These are phyloP conservation scores for Mycena sp. DNA, from an alignment of 1,284 basidiomycete species.

Conservation along the genomic window DNA sequence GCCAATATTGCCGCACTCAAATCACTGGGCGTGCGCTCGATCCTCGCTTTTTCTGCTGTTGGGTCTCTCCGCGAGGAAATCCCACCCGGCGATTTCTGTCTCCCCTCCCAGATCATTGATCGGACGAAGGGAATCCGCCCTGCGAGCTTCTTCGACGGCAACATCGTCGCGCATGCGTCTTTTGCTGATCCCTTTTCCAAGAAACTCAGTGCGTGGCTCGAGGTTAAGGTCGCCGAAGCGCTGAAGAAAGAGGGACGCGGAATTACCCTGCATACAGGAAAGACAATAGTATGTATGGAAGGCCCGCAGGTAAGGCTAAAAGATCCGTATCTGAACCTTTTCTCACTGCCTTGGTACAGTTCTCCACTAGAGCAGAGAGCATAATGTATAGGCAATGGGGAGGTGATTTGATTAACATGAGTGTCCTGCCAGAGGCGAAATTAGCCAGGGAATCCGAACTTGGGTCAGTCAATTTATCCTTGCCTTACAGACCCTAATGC, in stretches of 20 bases:
- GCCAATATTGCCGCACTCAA: slow-evolving; percentile 98
- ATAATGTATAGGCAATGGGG: slow-evolving; percentile 95
- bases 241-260: slow-evolving; percentile 65
- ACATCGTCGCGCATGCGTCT: slow-evolving; percentile 90
- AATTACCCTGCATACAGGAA: slow-evolving; percentile 79
- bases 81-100: slow-evolving; percentile 86
- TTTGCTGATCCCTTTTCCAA: slow-evolving; percentile 92
- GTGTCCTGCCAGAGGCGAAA: slow-evolving; percentile 95
- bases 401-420: slow-evolving; percentile 97
- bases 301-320: too few relatives aligned
- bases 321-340: too few relatives aligned
- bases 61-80: slow-evolving; percentile 97
- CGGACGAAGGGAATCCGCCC: slow-evolving; percentile 95
- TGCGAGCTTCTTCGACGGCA: slow-evolving; percentile 88
- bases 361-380: slow-evolving; percentile 95
- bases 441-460: slow-evolving; percentile 95
- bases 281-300: slow-evolving; percentile 97
- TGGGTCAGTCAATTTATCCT: slow-evolving; percentile 61
- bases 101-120: slow-evolving; percentile 96
- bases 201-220: slow-evolving; percentile 78
- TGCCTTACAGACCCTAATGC: not conserved
- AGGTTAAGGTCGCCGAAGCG: slow-evolving; percentile 70
- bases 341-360: too few relatives aligned
- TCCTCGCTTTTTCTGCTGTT: slow-evolving; percentile 96
- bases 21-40: slow-evolving; percentile 87